Conservation (phyloP, 345 rosid genomes). For the Brassica cretica region DNA sequence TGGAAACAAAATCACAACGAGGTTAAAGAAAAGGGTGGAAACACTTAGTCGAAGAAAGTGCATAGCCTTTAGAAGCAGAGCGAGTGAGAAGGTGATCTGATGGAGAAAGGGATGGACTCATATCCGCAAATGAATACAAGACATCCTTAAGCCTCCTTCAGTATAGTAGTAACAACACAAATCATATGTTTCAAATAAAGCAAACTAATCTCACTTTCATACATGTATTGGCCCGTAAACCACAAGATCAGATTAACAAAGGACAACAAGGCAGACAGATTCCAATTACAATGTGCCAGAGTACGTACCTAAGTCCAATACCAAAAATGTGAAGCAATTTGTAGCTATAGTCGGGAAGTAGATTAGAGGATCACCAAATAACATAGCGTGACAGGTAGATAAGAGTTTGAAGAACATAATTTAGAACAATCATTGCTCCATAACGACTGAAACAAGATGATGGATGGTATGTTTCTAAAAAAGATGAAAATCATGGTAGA, state of each 20-base stretch:
- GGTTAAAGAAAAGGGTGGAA: not conserved
- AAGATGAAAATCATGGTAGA: not conserved
- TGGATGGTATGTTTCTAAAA: not conserved
- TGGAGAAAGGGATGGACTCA: slow-evolving; percentile 52
- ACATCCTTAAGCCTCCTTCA: too few relatives aligned
- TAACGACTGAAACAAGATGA: not conserved
- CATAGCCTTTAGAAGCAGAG: slow-evolving; percentile 52
- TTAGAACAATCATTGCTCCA: not conserved
- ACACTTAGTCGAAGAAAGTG: slow-evolving; percentile 70
- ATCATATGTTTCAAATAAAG: not conserved
- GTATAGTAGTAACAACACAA: too few relatives aligned
- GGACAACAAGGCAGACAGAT: too few relatives aligned
- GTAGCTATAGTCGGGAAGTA: not conserved
- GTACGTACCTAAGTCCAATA: not conserved
- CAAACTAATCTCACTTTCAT: slow-evolving; percentile 6
- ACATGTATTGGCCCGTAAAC: slow-evolving; percentile 10
- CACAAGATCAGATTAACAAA: too few relatives aligned
- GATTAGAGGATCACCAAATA: not conserved
- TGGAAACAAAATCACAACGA: not conserved
- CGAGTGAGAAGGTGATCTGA: slow-evolving; percentile 47
- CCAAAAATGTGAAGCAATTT: too few relatives aligned
- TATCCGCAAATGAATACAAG: slow-evolving; percentile 13
- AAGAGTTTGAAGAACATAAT: not conserved
- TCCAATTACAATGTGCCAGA: not conserved
- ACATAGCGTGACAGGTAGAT: not conserved